Evolutionary conservation across 1,139 yeast genomes (phyloP).

Genomic region (Debaryomycetaceae sp.): DNA sequence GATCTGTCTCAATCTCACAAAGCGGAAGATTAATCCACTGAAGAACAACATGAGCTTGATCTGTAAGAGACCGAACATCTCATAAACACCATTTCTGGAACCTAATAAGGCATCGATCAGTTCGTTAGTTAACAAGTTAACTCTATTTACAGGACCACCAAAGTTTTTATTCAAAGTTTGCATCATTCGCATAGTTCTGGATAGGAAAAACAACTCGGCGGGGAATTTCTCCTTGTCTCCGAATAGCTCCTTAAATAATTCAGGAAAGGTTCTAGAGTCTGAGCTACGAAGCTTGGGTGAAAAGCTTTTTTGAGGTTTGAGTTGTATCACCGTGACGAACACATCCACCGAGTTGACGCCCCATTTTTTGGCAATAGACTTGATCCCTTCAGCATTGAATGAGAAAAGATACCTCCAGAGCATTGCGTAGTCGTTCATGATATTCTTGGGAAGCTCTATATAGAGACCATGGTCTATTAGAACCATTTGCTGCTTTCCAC

Average conservation of each 20-base stretch:
- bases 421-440: conserved; percentile 53
- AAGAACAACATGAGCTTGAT: conserved; percentile 36
- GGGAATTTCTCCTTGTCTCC: conserved; percentile 67
- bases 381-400: conserved; percentile 47
- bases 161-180: conserved; percentile 64
- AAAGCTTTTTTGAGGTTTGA: conserved; percentile 38
- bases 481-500: conserved; percentile 56
- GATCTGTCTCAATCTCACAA: conserved; percentile 39
- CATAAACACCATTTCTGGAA: conserved; percentile 13
- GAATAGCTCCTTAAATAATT: conserved; percentile 40
- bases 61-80: conserved; percentile 23
- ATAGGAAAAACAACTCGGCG: conserved; percentile 58
- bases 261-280: conserved; percentile 13
- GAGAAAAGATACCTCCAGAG: conserved; percentile 65
- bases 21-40: conserved; percentile 42
- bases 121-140: conserved; percentile 57
- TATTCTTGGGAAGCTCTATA: conserved; percentile 47
- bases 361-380: conserved; percentile 54
- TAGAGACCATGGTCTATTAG: conserved; percentile 76
- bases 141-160: conserved; percentile 72
- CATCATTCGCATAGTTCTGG: conserved; percentile 70
- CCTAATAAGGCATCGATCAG: conserved; percentile 34
- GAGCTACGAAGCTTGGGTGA: conserved; percentile 17
- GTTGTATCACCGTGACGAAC: conserved; percentile 56
- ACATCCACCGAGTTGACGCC: conserved; percentile 68